phyloP scores from a whole-genome alignment of 495 filamentous ascomycete species.

The Entonaema liquescens region DNA sequence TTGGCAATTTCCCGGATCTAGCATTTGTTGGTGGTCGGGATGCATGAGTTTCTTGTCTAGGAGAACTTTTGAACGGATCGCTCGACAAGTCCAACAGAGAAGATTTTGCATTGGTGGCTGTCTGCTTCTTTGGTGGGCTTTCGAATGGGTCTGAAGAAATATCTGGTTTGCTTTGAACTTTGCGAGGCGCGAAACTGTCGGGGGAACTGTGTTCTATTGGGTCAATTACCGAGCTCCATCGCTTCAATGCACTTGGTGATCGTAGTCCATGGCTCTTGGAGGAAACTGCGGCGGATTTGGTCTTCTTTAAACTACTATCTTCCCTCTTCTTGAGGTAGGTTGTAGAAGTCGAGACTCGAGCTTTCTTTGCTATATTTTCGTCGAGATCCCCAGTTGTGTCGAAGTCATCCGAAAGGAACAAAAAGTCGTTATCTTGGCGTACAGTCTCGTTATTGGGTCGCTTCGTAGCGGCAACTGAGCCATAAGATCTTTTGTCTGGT shows the following conservation, averaged over 20 bases:
- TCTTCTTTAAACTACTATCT: constrained; percentile 15
- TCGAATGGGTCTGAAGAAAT: constrained; percentile 40
- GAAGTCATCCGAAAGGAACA: constrained; percentile 63
- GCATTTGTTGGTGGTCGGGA: constrained; percentile 1
- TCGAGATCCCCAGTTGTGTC: constrained; percentile 51
- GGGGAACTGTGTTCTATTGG: constrained; percentile 44
- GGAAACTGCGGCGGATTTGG: constrained; percentile 3
- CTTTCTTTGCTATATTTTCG: constrained; percentile 33
- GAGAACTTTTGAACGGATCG: constrained; percentile 33
- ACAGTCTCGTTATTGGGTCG: constrained; percentile 1
- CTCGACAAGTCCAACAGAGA: constrained; percentile 28
- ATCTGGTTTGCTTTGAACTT: not conserved
- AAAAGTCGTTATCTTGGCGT: constrained; percentile 34
- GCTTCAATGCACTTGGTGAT: constrained; percentile 21
- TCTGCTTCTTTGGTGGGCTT: constrained; percentile 32
- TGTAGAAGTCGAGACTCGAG: constrained; percentile 18
- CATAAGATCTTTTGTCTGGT: constrained; percentile 1
- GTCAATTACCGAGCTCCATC: constrained; percentile 34
- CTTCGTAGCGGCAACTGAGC: constrained; percentile 13
- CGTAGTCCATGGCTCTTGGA: constrained; percentile 6
- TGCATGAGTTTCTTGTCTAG: not conserved
- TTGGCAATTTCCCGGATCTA: not conserved
- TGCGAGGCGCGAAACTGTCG: constrained; percentile 1
- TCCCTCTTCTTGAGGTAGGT: constrained; percentile 11
- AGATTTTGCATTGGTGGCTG: constrained; percentile 1